Conservation (phyloP, 176 grass and related monocot genomes). For the Triticum dicoccoides region DNA sequence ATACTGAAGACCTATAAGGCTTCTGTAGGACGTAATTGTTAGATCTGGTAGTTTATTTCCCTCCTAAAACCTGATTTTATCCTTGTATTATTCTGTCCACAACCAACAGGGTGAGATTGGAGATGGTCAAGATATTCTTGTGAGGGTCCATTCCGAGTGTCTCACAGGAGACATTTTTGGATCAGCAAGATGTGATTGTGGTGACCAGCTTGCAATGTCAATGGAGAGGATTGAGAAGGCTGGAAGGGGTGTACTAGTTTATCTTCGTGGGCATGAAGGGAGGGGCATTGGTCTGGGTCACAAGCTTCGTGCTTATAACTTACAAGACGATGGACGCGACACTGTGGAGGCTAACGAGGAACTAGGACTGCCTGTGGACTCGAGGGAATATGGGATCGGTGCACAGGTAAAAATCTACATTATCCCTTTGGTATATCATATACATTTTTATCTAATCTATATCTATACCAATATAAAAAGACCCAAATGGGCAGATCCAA, state of each 20-base stretch:
- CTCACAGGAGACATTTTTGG: conserved; percentile 84
- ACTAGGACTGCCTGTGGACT: conserved; percentile 69
- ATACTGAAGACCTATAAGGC: neutral
- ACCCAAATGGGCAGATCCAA: no score
- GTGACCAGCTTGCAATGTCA: conserved; percentile 68
- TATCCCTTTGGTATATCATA: neutral
- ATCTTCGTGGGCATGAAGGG: conserved; percentile 83
- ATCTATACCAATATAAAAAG: no score
- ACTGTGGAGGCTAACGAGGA: conserved; percentile 87
- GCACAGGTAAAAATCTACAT: conserved; percentile 56
- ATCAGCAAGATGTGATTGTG: conserved; percentile 74
- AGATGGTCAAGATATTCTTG: conserved; percentile 75
- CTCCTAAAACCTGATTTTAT: conserved; percentile 13
- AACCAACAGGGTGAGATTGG: conserved; percentile 66
- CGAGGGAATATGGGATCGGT: conserved; percentile 76
- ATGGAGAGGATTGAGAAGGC: conserved; percentile 84
- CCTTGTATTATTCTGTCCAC: neutral
- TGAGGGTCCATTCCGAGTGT: conserved; percentile 76
- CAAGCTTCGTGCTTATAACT: conserved; percentile 76
- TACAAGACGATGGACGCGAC: conserved; percentile 67
- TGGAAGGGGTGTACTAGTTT: conserved; percentile 68
- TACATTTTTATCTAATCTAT: neutral
- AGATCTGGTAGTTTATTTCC: neutral
- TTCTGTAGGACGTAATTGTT: neutral
- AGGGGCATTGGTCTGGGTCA: conserved; percentile 75